phyloP scores from a whole-genome alignment of 495 filamentous ascomycete genomes.

The Tuber calosporum region DNA sequence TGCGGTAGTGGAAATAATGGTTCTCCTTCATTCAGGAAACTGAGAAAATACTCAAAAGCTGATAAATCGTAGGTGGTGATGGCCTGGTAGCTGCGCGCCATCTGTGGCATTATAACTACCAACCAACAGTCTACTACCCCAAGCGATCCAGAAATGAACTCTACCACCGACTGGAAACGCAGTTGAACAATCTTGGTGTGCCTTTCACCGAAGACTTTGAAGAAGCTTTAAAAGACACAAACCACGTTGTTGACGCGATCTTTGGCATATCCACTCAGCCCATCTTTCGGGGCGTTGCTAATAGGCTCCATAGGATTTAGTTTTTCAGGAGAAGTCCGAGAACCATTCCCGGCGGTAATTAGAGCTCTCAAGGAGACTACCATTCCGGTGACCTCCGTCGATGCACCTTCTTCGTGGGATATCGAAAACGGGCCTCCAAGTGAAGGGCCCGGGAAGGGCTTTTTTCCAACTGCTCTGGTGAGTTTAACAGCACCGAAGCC shows the following conservation, averaged over 20 bases:
- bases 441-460: constrained; percentile 68
- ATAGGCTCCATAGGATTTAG: constrained; percentile 60
- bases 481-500: constrained; percentile 94
- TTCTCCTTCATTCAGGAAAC: not conserved
- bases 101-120: constrained; percentile 88
- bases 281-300: constrained; percentile 14
- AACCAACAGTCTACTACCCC: constrained; percentile 84
- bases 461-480: constrained; percentile 69
- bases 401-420: constrained; percentile 89
- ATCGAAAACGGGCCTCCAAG: constrained; percentile 76
- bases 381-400: constrained; percentile 76
- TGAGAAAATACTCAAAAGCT: not conserved
- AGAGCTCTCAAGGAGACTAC: constrained; percentile 62
- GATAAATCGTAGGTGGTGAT: constrained; percentile 58
- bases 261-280: constrained; percentile 55
- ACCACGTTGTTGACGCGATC: constrained; percentile 87
- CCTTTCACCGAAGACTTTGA: constrained; percentile 80
- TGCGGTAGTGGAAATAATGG: constrained; percentile 13
- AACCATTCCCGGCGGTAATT: constrained; percentile 79
- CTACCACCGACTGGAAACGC: constrained; percentile 77
- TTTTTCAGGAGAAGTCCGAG: constrained; percentile 83
- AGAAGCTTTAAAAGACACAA: constrained; percentile 55
- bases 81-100: constrained; percentile 92
- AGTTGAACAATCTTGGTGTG: constrained; percentile 72
- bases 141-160: constrained; percentile 84